These are phyloP conservation scores for Boletellus deceptivus DNA, from an alignment of 1,284 basidiomycete species.

Conservation along the genomic window DNA sequence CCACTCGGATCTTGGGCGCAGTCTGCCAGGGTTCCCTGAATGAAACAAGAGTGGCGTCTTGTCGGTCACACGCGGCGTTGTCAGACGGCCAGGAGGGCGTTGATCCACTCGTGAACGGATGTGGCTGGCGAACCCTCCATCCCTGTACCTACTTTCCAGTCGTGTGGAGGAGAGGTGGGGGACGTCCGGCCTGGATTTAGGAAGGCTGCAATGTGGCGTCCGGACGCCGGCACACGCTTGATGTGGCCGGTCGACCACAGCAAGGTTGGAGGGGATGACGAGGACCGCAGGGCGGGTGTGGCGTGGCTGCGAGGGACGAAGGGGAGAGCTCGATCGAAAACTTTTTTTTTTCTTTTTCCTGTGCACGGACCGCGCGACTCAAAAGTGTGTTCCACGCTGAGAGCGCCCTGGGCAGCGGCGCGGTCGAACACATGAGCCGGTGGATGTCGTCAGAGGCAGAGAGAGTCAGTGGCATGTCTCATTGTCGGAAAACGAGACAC, in stretches of 20 bases:
- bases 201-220: no score
- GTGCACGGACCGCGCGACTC: background rate
- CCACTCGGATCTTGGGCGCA: slow-evolving; percentile 6
- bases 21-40: no score
- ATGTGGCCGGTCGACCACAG: no score
- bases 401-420: background rate
- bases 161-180: no score
- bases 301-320: background rate
- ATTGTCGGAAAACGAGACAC: background rate
- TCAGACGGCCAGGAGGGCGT: background rate
- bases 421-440: background rate
- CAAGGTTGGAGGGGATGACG: no score
- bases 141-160: no score
- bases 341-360: no score
- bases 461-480: background rate
- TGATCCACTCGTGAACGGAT: no score
- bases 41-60: background rate
- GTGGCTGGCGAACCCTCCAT: no score
- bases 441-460: background rate
- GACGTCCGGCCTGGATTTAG: no score
- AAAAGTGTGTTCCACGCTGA: slow-evolving; percentile 6
- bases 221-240: no score
- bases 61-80: background rate
- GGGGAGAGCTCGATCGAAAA: background rate
- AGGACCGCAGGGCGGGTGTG: background rate